Base-by-base conservation (phyloP, 768 basidiomycete species). In the Phlebiopsis flavidoalba region DNA sequence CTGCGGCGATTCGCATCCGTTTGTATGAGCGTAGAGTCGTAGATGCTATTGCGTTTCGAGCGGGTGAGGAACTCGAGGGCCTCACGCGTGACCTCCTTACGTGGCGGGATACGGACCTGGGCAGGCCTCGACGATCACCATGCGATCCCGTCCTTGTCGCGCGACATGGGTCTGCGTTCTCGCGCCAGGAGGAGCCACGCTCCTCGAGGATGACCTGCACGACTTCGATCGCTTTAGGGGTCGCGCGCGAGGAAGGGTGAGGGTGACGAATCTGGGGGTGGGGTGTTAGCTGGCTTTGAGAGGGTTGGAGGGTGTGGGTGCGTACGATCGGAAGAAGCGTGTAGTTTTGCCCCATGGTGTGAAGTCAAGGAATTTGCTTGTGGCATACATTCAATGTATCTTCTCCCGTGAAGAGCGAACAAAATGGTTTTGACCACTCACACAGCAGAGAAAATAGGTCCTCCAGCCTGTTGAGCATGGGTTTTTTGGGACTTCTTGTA, bases 131-230 rank as follows among this genome's bases (percentile, higher is more conserved):
- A 98, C 93, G 50, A 98, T 97, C 56, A n/a, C n/a, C n/a, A 79
- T 83, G 57, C 91, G 88, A n/a, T n/a, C 8, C 96, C 96, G 65
- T 93, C 84, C 37, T 74, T 78, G 73, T 95, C 95, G 40, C 84
- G 83, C n/a, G n/a, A n/a, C 92, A 95, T 96, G 57, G n/a, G n/a
- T n/a, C 83, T 88, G 77, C n/a, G n/a, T 98, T 98, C 73, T 98
- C 95, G 63, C 96, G 83, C 14, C 96, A n/a, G 83, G 8, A 98
- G 77, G 5, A 98, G 77, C n/a, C 53, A 93, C 81, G 37, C 86
- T 92, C n/a, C 71, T 96, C 93, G 17, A 98, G 79, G 61, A 98
- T 95, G 60, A 95, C 89, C 73, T 98, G 95, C 0, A 98, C 94
- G 48, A 98, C 88, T 67, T 96, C 93, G 52, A 98, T 89, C 0